Evolutionary conservation across 148 eudicot genomes (phyloP), one percentile per base, ranked within the genome.

Genomic region (Rhododendron vialii): DNA sequence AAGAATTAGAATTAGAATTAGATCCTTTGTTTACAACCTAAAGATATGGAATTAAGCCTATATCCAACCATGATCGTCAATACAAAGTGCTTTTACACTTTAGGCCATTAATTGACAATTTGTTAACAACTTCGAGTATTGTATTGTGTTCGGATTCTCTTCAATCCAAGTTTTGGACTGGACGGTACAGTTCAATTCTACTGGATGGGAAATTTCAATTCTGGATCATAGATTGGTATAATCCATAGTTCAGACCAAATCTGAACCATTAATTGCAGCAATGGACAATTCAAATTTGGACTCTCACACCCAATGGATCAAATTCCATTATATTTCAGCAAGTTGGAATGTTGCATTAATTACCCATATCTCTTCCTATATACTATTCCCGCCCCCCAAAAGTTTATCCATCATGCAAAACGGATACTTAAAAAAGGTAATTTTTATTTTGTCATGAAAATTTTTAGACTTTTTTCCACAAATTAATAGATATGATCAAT

Each of bases 1-100:
- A 36, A 61, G 84, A 82, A 82, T 82, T 61, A 82, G 75, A 82
- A 82, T 82, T 61, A 82, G 75, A 82, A 71, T 71, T 71, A 4
- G 76, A 33, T 71, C 61, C 69, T 47, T 14, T 36, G 15, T 20
- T 81, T 15, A 28, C 59, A 80, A 53, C 38, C 65, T 7, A 55
- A 10, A 80, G 9, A 48, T 33, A 79, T 22, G 36, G 82, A 77
- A 41, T 41, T 77, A 41, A 22, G 82, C 28, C 65, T 47, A 79
- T 51, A 9, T 47, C 50, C 63, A 80, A 51, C 83, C 2, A 80
- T 7, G 45, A 7, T 45, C 15, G 45, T 80, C 41, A 53, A 30
- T 80, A 51, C 41, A 33, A 53, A 80, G 82, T 80, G 82, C 59
- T 48, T 79, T 36, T 48, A n/a, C 48, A 30, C 47, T 78, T 45